phyloP scores from a whole-genome alignment of 495 filamentous ascomycete species.

The Penicillium cinerascens region DNA sequence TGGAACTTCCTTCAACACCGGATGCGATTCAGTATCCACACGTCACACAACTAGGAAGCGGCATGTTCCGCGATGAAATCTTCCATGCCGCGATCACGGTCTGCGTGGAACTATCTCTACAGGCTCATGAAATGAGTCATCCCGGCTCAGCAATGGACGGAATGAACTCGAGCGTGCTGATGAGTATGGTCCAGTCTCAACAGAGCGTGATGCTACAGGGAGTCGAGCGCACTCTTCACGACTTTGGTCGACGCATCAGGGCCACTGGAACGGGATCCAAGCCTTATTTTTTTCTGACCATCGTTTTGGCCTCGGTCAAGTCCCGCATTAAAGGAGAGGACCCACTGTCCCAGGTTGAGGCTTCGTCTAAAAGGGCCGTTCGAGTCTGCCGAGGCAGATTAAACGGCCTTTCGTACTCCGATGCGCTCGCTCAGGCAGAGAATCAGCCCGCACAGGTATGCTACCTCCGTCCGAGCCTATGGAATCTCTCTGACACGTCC shows the following conservation, averaged over 20 bases:
- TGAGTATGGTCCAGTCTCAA: slow-evolving; percentile 37
- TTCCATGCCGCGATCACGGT: slow-evolving; percentile 38
- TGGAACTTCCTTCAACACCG: slow-evolving; percentile 29
- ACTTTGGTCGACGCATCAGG: slow-evolving; percentile 30
- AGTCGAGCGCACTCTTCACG: slow-evolving; percentile 31
- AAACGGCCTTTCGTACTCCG: slow-evolving; percentile 22
- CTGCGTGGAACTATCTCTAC: slow-evolving; percentile 36
- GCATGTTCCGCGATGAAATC: slow-evolving; percentile 40
- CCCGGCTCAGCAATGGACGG: slow-evolving; percentile 12
- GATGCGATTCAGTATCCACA: slow-evolving; percentile 22
- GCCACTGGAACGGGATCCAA: slow-evolving; percentile 33
- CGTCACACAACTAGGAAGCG: slow-evolving; percentile 32
- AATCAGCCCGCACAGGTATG: slow-evolving; percentile 5
- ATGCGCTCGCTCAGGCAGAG: slow-evolving; percentile 20
- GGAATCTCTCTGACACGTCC: background rate
- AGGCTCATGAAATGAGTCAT: slow-evolving; percentile 27
- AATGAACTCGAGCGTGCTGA: slow-evolving; percentile 26
- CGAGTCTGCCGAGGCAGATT: slow-evolving; percentile 25
- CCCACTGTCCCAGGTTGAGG: slow-evolving; percentile 25
- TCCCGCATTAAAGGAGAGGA: slow-evolving; percentile 38
- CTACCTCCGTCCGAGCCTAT: background rate
- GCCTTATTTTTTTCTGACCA: slow-evolving; percentile 32
- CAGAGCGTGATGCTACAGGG: slow-evolving; percentile 35
- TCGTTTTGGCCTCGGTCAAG: slow-evolving; percentile 34
- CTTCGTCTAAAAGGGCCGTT: slow-evolving; percentile 22